Evolutionary conservation across 1,284 basidiomycete genomes (phyloP), one percentile per base, ranked within the genome.

Genomic region (Boletus semigastroideus): DNA sequence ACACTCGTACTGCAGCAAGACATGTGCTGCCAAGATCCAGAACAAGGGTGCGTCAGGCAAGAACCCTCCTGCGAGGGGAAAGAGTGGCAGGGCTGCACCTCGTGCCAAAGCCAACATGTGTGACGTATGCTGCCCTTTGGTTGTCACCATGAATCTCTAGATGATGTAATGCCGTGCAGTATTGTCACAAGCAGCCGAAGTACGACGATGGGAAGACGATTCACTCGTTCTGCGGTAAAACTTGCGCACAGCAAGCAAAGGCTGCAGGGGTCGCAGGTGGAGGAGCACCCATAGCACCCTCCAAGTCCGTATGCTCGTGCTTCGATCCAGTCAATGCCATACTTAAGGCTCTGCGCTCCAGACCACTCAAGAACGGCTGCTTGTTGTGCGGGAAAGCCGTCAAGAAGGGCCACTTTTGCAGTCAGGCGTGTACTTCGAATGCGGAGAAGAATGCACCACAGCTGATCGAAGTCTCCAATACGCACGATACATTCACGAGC

Each of bases 361-460:
- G 74, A 75, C 28, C 73, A 67, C 31, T 51, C 46, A 79, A 79
- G 64, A 78, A 72, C 20, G 68, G 79, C 25, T 86, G 83, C 59
- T 60, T 86, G 33, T 71, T 80, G 68, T 86, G 83, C 61, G 72
- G 77, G 19, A 75, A 77, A 56, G 71, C 72, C 11, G 72, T 74
- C n/a, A 84, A 81, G 61, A 75, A 76, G 61, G 76, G 78, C 47
- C 77, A 84, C 57, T 86, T 86, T 61, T 86, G 84, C 58, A 62
- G 77, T 48, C 72, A 76, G 59, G 63, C 71, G 2, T 86, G 83
- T 59, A 70, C 71, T 45, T 74, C 78, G 19, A 74, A 77, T 54
- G 81, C 74, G 4, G 78, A 77, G 57, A 74, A 73, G 60, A 77
- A 68, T 51, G 79, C 78, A 0, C 81, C 83, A 1, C 69, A 74